Evolutionary conservation across 805 yeast genomes (phyloP).

Genomic region (Zygosaccharomyces bisporus): DNA sequence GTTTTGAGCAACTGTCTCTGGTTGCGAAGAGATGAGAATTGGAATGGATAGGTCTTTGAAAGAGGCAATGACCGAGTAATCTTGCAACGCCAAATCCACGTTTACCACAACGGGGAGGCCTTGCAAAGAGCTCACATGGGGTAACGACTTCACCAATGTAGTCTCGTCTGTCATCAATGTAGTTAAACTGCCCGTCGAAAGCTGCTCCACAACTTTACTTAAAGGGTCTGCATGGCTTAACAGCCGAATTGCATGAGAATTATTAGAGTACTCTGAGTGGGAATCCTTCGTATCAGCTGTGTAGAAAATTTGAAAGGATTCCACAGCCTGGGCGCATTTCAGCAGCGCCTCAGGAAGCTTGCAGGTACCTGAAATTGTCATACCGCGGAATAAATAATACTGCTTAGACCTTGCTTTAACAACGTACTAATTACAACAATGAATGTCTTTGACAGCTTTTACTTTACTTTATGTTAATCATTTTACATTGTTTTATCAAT

Average conservation of each 20-base stretch:
- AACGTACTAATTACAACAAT: not conserved
- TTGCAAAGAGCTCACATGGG: conserved; percentile 46
- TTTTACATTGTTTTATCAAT: not conserved
- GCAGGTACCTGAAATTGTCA: conserved; percentile 11
- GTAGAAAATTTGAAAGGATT: conserved; percentile 18
- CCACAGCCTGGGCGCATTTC: conserved; percentile 15
- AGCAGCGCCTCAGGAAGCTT: conserved; percentile 16
- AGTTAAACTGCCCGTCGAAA: conserved; percentile 28
- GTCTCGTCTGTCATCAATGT: conserved; percentile 52
- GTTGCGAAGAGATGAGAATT: conserved; percentile 62
- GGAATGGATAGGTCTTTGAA: conserved; percentile 66
- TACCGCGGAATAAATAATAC: not conserved
- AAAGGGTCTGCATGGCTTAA: conserved; percentile 34
- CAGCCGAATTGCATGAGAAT: conserved; percentile 20
- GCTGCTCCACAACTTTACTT: conserved; percentile 18
- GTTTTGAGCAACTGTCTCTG: conserved; percentile 50
- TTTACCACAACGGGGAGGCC: conserved; percentile 52
- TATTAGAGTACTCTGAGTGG: conserved; percentile 13
- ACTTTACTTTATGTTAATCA: not conserved
- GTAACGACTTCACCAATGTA: conserved; percentile 55
- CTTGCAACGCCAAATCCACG: conserved; percentile 54
- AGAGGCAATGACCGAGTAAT: conserved; percentile 66
- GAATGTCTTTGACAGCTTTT: not conserved
- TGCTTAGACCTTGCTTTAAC: not conserved
- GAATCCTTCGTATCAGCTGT: conserved; percentile 22